These are phyloP conservation scores for Aureobasidium sp. DNA, from an alignment of 2,329 filamentous ascomycete genomes.

Conservation along the genomic window DNA sequence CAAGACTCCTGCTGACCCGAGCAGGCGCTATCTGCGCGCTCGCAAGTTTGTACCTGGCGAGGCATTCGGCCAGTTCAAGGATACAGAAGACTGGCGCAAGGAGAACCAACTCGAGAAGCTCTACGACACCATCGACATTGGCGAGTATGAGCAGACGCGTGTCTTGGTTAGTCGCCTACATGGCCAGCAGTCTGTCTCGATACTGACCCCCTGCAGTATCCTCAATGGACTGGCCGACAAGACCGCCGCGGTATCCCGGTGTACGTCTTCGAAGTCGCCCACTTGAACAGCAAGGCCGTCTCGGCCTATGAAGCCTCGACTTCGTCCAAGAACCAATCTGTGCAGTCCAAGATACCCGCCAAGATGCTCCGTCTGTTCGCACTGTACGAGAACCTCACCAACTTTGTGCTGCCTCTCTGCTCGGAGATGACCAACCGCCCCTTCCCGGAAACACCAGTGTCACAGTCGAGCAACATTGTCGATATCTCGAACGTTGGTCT, in stretches of 20 bases:
- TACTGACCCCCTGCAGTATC: conserved; percentile 51
- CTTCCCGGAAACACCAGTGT: conserved; percentile 73
- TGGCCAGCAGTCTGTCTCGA: neutral
- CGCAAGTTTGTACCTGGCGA: conserved; percentile 70
- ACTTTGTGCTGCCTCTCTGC: conserved; percentile 79
- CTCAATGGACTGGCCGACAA: conserved; percentile 87
- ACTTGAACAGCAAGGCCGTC: conserved; percentile 75
- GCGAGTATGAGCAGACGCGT: conserved; percentile 72
- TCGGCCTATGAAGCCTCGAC: conserved; percentile 63
- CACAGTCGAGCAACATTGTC: conserved; percentile 88
- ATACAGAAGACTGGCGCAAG: conserved; percentile 79
- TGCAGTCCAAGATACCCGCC: conserved; percentile 57
- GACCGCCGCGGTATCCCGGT: conserved; percentile 87
- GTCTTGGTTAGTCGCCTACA: conserved; percentile 51
- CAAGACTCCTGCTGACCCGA: conserved; percentile 11
- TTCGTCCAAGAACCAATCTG: conserved; percentile 44
- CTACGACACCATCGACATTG: conserved; percentile 78
- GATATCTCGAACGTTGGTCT: conserved; percentile 81
- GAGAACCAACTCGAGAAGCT: conserved; percentile 69
- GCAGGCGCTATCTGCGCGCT: conserved; percentile 75
- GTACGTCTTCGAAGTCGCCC: conserved; percentile 80
- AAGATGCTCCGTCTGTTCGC: conserved; percentile 82
- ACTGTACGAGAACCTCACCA: conserved; percentile 84
- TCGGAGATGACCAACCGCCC: conserved; percentile 64
- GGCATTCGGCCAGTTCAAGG: conserved; percentile 74